These are phyloP conservation scores for Botrytis byssoidea DNA, from an alignment of 2,329 filamentous ascomycete genomes.

Conservation along the genomic window DNA sequence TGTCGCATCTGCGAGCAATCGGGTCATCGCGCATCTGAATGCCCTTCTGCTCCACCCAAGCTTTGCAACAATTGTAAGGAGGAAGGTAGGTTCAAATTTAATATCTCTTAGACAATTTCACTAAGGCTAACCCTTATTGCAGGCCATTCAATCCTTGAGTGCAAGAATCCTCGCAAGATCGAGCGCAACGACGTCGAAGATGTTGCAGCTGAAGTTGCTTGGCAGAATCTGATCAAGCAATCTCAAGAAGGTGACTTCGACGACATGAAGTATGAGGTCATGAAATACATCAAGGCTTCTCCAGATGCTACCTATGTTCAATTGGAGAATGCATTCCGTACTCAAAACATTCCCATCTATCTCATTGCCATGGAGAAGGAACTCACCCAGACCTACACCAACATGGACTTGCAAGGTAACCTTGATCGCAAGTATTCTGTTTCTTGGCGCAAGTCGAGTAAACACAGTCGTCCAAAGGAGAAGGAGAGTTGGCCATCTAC, in stretches of 20 bases:
- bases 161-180: slow-evolving; percentile 59
- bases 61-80: slow-evolving; percentile 61
- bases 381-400: slow-evolving; percentile 57
- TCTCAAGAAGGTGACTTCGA: slow-evolving; percentile 57
- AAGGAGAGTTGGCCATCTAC: slow-evolving; percentile 58
- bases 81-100: slow-evolving; percentile 48
- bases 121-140: background rate
- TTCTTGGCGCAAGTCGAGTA: slow-evolving; percentile 59
- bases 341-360: slow-evolving; percentile 53
- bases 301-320: slow-evolving; percentile 58
- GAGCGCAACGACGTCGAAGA: slow-evolving; percentile 52
- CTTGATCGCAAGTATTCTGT: slow-evolving; percentile 63
- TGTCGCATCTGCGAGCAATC: slow-evolving; percentile 57
- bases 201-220: slow-evolving; percentile 54
- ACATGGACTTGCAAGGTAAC: slow-evolving; percentile 71
- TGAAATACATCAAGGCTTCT: slow-evolving; percentile 60
- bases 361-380: slow-evolving; percentile 62
- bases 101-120: background rate
- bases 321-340: slow-evolving; percentile 60
- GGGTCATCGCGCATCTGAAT: slow-evolving; percentile 60
- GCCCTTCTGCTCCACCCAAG: slow-evolving; percentile 56
- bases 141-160: slow-evolving; percentile 58
- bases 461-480: slow-evolving; percentile 58
- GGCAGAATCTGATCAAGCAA: slow-evolving; percentile 54
- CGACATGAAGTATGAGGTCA: slow-evolving; percentile 58